Percentiles rank a stretch among this genome's conserved stretches.
These are phyloP conservation scores for Ascochyta viciae-villosae DNA, from an alignment of 2,329 filamentous ascomycete genomes.

Conservation along the genomic window DNA sequence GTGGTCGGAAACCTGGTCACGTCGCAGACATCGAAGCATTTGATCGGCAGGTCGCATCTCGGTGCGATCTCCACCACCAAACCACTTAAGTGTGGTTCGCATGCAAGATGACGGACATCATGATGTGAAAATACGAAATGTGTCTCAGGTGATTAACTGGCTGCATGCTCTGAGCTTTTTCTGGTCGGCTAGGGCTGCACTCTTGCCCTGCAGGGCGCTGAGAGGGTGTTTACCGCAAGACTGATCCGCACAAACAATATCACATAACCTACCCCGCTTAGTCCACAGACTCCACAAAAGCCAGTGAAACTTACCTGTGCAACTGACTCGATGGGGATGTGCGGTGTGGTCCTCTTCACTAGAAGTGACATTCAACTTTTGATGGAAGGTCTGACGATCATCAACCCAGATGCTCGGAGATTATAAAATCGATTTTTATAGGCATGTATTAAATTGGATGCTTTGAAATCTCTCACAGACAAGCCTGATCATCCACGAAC, in stretches of 20 bases:
- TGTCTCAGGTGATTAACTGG: background rate
- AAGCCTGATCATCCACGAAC: too few species aligned
- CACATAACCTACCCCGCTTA: background rate
- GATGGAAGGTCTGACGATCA: background rate
- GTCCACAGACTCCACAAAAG: background rate
- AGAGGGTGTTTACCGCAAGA: background rate
- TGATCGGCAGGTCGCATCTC: conserved; percentile 6
- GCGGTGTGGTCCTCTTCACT: background rate
- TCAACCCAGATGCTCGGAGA: background rate
- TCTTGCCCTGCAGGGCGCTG: background rate
- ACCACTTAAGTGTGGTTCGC: background rate
- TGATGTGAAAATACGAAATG: background rate
- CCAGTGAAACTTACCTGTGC: background rate
- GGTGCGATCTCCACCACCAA: background rate
- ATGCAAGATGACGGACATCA: background rate
- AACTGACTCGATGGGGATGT: background rate
- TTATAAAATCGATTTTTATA: too few species aligned
- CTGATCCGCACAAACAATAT: background rate
- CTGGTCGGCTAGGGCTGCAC: background rate
- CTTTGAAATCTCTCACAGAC: too few species aligned
- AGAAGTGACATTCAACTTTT: background rate
- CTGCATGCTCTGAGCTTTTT: background rate
- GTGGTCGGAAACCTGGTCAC: background rate
- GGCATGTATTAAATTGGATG: too few species aligned
- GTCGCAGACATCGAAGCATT: background rate